Conservation (phyloP, 768 basidiomycete genomes). For the Psilocybe cyanescens region DNA sequence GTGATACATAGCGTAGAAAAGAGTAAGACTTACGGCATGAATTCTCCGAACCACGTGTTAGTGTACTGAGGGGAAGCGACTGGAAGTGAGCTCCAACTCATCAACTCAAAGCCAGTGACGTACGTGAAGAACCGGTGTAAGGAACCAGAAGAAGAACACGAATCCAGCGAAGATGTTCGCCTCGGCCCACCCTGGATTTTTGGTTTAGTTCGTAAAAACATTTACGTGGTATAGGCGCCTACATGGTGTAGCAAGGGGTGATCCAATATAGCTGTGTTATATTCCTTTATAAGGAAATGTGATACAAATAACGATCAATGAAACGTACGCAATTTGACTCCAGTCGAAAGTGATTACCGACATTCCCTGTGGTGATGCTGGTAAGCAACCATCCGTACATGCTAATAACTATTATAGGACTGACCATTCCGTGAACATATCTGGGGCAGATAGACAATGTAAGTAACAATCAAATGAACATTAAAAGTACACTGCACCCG, state of each 20-base stretch:
- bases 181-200: conserved; percentile 62
- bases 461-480: not conserved
- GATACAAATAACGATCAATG: not conserved
- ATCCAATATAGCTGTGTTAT: conserved; percentile 45
- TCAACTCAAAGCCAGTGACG: conserved; percentile 17
- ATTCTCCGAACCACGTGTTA: conserved; percentile 59
- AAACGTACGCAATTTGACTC: conserved; percentile 60
- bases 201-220: not conserved
- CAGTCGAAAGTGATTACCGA: conserved; percentile 54
- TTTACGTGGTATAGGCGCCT: not conserved
- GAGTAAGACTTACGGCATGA: conserved; percentile 49
- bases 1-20: not conserved
- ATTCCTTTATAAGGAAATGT: not conserved
- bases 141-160: conserved; percentile 69
- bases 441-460: conserved; percentile 16
- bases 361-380: conserved; percentile 36
- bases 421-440: conserved; percentile 50
- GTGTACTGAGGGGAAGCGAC: conserved; percentile 43
- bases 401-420: conserved; percentile 21
- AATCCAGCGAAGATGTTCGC: conserved; percentile 67
- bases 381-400: conserved; percentile 27
- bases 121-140: conserved; percentile 60
- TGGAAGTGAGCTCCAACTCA: not conserved
- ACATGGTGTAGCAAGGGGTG: conserved; percentile 55
- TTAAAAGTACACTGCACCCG: conserved; percentile 34